A percentile compares a stretch with the other conserved stretches of the same genome.
These are phyloP conservation scores for Apiospora hydei DNA, from an alignment of 2,329 filamentous ascomycete species.

Conservation along the genomic window DNA sequence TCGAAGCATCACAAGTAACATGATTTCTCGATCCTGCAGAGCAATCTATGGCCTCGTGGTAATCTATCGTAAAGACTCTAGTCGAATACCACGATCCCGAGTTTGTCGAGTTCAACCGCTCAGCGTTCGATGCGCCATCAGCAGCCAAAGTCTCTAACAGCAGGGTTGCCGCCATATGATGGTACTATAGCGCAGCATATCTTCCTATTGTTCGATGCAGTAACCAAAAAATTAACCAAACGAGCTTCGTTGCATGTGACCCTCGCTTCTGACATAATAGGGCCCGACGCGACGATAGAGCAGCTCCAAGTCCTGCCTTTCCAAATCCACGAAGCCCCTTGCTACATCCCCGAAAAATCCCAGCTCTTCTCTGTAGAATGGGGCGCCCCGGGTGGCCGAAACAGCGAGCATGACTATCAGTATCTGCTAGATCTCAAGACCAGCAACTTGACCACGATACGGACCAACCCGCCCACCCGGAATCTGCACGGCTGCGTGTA, in stretches of 20 bases:
- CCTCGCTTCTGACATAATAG: conserved; percentile 21
- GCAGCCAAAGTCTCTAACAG: conserved; percentile 1
- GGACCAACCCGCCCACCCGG: background rate
- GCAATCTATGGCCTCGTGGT: background rate
- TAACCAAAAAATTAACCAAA: conserved; percentile 20
- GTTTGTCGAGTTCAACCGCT: conserved; percentile 16
- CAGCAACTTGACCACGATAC: conserved; percentile 9
- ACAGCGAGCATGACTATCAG: conserved; percentile 7
- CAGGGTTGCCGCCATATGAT: background rate
- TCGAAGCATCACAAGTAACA: too few species aligned
- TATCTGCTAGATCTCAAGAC: conserved; percentile 15
- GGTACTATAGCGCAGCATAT: background rate
- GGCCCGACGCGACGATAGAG: conserved; percentile 16
- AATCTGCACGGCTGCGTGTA: conserved; percentile 16
- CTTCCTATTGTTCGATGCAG: background rate
- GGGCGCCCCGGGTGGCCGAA: background rate
- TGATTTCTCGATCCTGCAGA: too few species aligned
- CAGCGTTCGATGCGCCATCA: conserved; percentile 12
- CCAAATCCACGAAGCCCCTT: conserved; percentile 16
- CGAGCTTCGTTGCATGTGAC: conserved; percentile 13
- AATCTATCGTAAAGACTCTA: background rate
- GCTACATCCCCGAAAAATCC: conserved; percentile 2
- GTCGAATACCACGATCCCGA: background rate
- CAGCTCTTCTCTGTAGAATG: conserved; percentile 16
- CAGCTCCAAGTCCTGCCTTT: conserved; percentile 6